A percentile compares a stretch with the other conserved stretches of the same genome.
Conservation (phyloP, 495 filamentous ascomycete species). For the Xylona heveae region DNA sequence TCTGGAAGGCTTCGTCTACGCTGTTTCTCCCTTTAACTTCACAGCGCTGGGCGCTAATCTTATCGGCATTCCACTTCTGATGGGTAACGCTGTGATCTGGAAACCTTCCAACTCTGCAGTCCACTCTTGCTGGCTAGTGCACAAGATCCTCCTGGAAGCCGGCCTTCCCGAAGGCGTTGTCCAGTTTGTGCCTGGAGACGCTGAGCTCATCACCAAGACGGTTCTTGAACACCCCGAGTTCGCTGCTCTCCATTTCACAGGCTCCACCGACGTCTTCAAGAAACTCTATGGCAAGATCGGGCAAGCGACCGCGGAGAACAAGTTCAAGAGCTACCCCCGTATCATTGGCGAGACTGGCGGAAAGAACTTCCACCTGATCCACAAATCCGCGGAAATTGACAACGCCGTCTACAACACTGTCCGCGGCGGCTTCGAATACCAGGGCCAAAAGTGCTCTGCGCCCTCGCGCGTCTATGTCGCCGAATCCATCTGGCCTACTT, state of each 20-base stretch:
- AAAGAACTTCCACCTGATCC: slow-evolving; percentile 79
- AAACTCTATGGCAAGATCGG: slow-evolving; percentile 50
- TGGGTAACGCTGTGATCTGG: slow-evolving; percentile 77
- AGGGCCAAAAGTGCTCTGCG: slow-evolving; percentile 75
- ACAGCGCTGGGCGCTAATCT: slow-evolving; percentile 67
- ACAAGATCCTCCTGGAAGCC: slow-evolving; percentile 71
- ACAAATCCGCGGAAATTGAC: slow-evolving; percentile 45
- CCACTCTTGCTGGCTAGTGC: slow-evolving; percentile 48
- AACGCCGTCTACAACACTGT: slow-evolving; percentile 64
- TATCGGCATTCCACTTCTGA: slow-evolving; percentile 43
- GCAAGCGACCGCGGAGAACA: slow-evolving; percentile 38
- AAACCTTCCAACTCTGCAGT: slow-evolving; percentile 64
- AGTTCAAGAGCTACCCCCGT: slow-evolving; percentile 56
- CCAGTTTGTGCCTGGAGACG: slow-evolving; percentile 62
- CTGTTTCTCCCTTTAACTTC: slow-evolving; percentile 75
- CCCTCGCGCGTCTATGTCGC: slow-evolving; percentile 58
- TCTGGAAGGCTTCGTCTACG: slow-evolving; percentile 71
- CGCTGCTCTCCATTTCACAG: slow-evolving; percentile 59
- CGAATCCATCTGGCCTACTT: slow-evolving; percentile 42
- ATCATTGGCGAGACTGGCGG: slow-evolving; percentile 77
- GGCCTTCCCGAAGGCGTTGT: slow-evolving; percentile 60
- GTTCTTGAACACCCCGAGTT: slow-evolving; percentile 49
- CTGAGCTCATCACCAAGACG: slow-evolving; percentile 44
- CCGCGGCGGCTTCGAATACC: slow-evolving; percentile 71
- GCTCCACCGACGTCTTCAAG: slow-evolving; percentile 61